phyloP scores from a whole-genome alignment of 305 asterid species.

The Lippia alba region DNA sequence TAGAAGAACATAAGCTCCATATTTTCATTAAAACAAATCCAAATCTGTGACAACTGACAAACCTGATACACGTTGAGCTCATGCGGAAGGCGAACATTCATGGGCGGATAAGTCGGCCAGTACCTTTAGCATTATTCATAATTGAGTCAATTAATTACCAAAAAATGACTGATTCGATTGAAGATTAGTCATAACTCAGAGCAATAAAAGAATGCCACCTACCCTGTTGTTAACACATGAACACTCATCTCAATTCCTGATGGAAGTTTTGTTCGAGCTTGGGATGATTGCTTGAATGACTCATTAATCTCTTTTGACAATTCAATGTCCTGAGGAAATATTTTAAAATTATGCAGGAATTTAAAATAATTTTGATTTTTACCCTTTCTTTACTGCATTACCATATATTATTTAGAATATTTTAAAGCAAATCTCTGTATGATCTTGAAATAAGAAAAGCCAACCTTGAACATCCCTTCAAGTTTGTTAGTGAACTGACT shows the following conservation, averaged over 20 bases:
- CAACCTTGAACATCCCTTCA: conserved; percentile 98
- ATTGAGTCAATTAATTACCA: neutral
- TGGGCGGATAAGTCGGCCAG: conserved; percentile 99
- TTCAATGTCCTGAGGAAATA: conserved; percentile 74
- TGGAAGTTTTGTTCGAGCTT: conserved; percentile 97
- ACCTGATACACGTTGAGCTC: conserved; percentile 99
- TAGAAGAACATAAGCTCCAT: conserved; percentile 1
- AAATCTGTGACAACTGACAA: conserved; percentile 25
- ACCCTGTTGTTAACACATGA: conserved; percentile 98
- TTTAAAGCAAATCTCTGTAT: neutral
- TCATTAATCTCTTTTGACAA: conserved; percentile 96
- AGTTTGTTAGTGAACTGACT: conserved; percentile 98
- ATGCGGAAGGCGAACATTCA: conserved; percentile 96
- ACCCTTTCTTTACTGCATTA: neutral
- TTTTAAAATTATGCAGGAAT: neutral
- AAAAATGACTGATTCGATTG: too few species aligned
- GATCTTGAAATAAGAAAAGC: conserved; percentile 8
- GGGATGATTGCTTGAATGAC: conserved; percentile 98
- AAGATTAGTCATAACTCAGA: neutral
- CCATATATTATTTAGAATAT: neutral
- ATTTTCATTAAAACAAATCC: conserved; percentile 11
- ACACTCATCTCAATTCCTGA: conserved; percentile 99
- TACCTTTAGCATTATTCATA: conserved; percentile 58
- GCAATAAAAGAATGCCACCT: conserved; percentile 26
- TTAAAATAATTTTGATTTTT: neutral